Evolutionary conservation across 495 filamentous ascomycete species (phyloP).

Genomic region (Chaetomium tenue): DNA sequence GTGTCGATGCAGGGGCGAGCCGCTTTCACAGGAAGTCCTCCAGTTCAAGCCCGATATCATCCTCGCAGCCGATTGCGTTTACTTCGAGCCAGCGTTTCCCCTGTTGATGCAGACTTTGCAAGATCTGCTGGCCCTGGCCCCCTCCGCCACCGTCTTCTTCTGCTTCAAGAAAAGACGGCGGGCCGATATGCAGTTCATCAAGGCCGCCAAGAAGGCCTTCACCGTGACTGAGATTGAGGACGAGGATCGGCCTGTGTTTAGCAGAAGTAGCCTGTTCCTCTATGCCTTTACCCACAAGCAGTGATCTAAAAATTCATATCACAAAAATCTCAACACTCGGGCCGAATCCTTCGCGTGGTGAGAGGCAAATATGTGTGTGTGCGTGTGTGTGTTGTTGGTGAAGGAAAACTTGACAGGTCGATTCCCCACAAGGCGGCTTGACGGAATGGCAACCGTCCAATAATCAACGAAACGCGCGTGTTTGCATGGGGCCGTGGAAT

Average conservation of each 20-base stretch:
- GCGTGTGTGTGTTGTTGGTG: background rate
- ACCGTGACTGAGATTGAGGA: constrained; percentile 61
- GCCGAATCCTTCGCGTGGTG: constrained; percentile 1
- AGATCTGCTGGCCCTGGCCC: constrained; percentile 53
- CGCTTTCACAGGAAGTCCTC: constrained; percentile 48
- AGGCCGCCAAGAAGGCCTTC: constrained; percentile 63
- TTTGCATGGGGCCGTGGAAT: constrained; percentile 14
- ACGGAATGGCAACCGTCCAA: too few species aligned
- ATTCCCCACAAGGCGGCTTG: background rate
- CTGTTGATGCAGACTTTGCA: constrained; percentile 76
- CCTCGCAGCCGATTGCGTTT: constrained; percentile 93
- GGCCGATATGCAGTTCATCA: constrained; percentile 71
- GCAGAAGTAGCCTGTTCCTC: constrained; percentile 62
- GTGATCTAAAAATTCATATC: background rate
- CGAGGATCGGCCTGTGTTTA: constrained; percentile 58
- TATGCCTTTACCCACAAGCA: constrained; percentile 57
- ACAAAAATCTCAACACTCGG: background rate
- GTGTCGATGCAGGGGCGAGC: constrained; percentile 50
- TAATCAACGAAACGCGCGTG: too few species aligned
- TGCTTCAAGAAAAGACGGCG: constrained; percentile 89
- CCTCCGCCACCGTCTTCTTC: constrained; percentile 75
- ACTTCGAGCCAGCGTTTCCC: constrained; percentile 94
- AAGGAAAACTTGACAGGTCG: background rate
- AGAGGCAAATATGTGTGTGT: constrained; percentile 7
- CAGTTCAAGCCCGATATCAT: constrained; percentile 66